Evolutionary conservation across 2,329 filamentous ascomycete genomes (phyloP), one percentile per base, ranked within the genome.

Genomic region (Alternaria infectoria): DNA sequence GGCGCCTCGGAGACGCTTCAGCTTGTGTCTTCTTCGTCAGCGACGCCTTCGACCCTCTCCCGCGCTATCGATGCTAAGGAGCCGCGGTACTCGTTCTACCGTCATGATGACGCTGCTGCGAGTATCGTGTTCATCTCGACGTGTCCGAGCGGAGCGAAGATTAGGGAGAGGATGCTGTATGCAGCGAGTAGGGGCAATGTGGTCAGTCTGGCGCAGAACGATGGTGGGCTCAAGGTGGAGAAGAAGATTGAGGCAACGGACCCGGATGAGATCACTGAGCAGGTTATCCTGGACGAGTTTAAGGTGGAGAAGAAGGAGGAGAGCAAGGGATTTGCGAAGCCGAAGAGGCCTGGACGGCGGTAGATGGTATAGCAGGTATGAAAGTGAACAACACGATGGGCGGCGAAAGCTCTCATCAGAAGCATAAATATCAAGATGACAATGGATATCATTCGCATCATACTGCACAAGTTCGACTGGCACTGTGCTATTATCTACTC

Each of bases 81-180:
- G 78, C 92, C 92, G 5, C 86, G 92, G 46, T 95, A 93, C 78
- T 90, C 89, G 7, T 93, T 96, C 77, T 96, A 90, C 83, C 86
- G 89, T 26, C 91, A 89, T 78, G 86, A 90, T 74, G 85, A 86
- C 45, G 81, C 75, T 4, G 71, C 88, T 65, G 82, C 84, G 56
- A 86, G 83, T 3, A 83, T 95, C 51, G 84, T 95, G 6, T 96
- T 96, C 82, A 89, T 96, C 76, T 95, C 93, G 81, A 95, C 92
- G 6, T 93, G 91, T 78, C 93, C 93, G 1, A 83, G 87, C 0
- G 86, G 83, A 26, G 88, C 86, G 56, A 92, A 89, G 81, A 91
- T 96, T 82, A 94, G 93, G 82, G 90, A 91, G 81, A 86, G 92
- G 67, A 96, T 96, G 93, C 81, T 96, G 74, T 96, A 96, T 77